These are phyloP conservation scores for Radiomyces spectabilis DNA, from an alignment of 192 early-diverging fungal species.

Conservation along the genomic window DNA sequence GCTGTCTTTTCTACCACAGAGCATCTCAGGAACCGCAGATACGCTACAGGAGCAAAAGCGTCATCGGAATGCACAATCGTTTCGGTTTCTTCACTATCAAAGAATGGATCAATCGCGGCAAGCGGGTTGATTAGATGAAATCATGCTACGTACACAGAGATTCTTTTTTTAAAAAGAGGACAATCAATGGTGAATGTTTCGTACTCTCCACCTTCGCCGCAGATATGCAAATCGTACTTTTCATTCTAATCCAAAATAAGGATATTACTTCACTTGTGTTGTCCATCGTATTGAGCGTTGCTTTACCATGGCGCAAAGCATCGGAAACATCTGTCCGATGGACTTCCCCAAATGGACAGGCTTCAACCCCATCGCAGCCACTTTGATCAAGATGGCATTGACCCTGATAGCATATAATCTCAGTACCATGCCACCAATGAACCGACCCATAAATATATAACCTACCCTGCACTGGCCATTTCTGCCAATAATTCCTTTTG, in stretches of 20 bases:
- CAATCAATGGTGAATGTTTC: slow-evolving; percentile 92
- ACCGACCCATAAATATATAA: too few species aligned
- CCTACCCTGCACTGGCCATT: slow-evolving; percentile 73
- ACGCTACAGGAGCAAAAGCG: slow-evolving; percentile 74
- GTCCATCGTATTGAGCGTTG: background rate
- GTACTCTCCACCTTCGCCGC: slow-evolving; percentile 98
- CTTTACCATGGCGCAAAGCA: slow-evolving; percentile 59
- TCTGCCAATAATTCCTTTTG: slow-evolving; percentile 76
- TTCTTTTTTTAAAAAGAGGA: slow-evolving; percentile 80
- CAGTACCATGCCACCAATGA: too few species aligned
- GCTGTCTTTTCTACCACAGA: slow-evolving; percentile 74
- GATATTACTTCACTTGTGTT: background rate
- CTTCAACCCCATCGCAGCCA: slow-evolving; percentile 81
- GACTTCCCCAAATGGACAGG: slow-evolving; percentile 68
- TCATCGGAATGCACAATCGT: slow-evolving; percentile 75
- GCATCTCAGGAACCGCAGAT: slow-evolving; percentile 63
- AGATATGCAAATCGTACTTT: slow-evolving; percentile 78
- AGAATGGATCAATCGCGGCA: too few species aligned
- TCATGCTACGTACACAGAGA: slow-evolving; percentile 63
- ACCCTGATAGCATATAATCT: too few species aligned
- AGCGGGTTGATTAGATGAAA: too few species aligned
- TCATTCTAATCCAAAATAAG: slow-evolving; percentile 38
- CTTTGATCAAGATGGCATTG: slow-evolving; percentile 85
- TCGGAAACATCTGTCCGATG: slow-evolving; percentile 69
- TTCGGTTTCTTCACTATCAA: slow-evolving; percentile 60